A percentile compares a stretch with the other conserved stretches of the same genome.
phyloP scores from a whole-genome alignment of 2,329 filamentous ascomycete genomes.

The Aspergillus viridinutans region DNA sequence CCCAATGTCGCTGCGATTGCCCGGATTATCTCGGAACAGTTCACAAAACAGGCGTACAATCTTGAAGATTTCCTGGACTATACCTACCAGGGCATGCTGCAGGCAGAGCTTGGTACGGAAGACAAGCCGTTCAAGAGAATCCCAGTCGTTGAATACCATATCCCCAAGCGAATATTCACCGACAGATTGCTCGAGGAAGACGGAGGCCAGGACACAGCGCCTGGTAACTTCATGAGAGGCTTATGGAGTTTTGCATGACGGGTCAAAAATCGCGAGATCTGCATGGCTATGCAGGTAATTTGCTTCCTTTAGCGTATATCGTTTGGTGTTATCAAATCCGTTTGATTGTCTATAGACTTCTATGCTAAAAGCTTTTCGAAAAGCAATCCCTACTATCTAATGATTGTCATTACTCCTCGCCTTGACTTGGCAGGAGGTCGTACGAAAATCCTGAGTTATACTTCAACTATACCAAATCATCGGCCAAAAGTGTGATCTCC shows the following conservation, averaged over 20 bases:
- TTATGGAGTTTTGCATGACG: conserved; percentile 36
- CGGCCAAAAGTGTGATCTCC: not conserved
- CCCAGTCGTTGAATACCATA: conserved; percentile 89
- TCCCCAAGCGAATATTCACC: conserved; percentile 76
- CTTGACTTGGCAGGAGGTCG: not conserved
- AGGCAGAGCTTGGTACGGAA: conserved; percentile 63
- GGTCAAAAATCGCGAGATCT: not conserved
- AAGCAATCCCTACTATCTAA: conserved; percentile 4
- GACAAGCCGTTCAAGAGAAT: conserved; percentile 77
- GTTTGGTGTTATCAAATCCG: not conserved
- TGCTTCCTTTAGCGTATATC: conserved; percentile 1
- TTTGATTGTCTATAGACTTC: not conserved
- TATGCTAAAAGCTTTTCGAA: not conserved
- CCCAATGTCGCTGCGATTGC: conserved; percentile 93
- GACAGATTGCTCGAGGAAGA: conserved; percentile 39
- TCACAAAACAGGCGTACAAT: conserved; percentile 91
- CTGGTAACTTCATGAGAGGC: conserved; percentile 32
- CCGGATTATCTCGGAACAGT: conserved; percentile 92
- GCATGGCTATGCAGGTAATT: conserved; percentile 1
- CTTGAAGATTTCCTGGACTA: conserved; percentile 97
- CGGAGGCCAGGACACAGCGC: conserved; percentile 35
- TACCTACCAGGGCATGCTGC: conserved; percentile 72
- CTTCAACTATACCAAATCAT: not conserved
- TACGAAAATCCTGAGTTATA: not conserved
- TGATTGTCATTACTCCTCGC: not conserved